A percentile compares a stretch with the other conserved stretches of the same genome.
Evolutionary conservation across 176 grass and related monocot species (phyloP).

Genomic region (Melocanna baccifera): DNA sequence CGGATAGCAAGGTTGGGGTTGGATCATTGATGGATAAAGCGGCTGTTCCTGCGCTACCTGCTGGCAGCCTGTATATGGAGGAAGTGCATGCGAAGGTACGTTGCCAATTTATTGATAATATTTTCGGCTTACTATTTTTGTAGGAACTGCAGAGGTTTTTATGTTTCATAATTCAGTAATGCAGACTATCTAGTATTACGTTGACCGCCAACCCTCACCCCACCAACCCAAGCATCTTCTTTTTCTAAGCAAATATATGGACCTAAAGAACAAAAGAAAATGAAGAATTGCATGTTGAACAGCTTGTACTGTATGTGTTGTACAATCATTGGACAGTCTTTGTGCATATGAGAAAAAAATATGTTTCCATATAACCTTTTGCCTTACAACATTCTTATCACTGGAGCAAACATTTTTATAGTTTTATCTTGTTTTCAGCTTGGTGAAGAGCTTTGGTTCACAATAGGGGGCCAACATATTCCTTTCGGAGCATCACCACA

Average conservation of each 20-base stretch:
- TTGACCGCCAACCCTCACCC: neutral
- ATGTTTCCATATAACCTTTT: neutral
- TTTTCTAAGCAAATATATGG: neutral
- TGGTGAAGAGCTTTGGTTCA: conserved; percentile 91
- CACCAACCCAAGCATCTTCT: neutral
- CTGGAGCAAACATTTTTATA: conserved; percentile 14
- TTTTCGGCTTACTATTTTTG: neutral
- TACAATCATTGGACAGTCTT: neutral
- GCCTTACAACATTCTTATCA: conserved; percentile 1
- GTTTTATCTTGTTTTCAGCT: conserved; percentile 59
- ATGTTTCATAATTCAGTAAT: neutral
- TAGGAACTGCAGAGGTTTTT: neutral
- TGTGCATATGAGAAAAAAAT: neutral
- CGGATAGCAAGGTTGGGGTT: conserved; percentile 87
- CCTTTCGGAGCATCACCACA: conserved; percentile 97
- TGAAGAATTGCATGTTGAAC: neutral
- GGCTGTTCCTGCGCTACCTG: conserved; percentile 64
- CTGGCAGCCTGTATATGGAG: conserved; percentile 96
- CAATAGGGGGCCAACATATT: conserved; percentile 77
- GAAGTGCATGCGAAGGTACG: conserved; percentile 87
- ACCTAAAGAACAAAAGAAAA: neutral
- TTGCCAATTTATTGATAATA: conserved; percentile 3
- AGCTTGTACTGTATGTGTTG: neutral
- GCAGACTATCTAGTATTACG: neutral
- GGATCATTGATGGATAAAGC: conserved; percentile 87